Evolutionary conservation across 2,329 filamentous ascomycete genomes (phyloP).

Genomic region (Aspergillus fijiensis): DNA sequence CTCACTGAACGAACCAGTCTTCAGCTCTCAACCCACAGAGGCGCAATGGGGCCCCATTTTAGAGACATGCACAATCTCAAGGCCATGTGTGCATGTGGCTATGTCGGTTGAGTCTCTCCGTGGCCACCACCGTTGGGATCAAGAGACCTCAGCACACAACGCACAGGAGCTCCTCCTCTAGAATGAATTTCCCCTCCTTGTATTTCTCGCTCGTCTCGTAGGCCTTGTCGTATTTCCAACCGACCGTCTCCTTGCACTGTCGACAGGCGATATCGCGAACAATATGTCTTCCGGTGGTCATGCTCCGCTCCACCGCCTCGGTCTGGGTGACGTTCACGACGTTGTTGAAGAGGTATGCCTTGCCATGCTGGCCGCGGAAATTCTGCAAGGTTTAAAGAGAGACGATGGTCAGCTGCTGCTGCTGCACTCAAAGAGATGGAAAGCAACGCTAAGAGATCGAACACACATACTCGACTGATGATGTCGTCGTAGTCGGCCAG

Average conservation of each 20-base stretch:
- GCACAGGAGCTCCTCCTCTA: slow-evolving; percentile 87
- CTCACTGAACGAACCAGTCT: slow-evolving; percentile 20
- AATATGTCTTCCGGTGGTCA: slow-evolving; percentile 94
- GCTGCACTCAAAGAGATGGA: not conserved
- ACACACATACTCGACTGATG: slow-evolving; percentile 73
- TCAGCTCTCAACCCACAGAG: slow-evolving; percentile 2
- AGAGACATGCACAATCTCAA: not conserved
- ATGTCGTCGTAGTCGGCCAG: slow-evolving; percentile 95
- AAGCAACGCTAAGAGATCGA: not conserved
- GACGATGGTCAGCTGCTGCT: slow-evolving; percentile 7
- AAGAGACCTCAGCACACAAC: slow-evolving; percentile 59
- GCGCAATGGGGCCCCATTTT: not conserved
- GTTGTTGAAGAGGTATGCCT: slow-evolving; percentile 91
- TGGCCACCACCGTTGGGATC: not conserved
- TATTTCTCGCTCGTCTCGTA: slow-evolving; percentile 93
- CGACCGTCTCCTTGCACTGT: slow-evolving; percentile 88
- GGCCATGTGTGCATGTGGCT: not conserved
- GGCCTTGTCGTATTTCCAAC: slow-evolving; percentile 99
- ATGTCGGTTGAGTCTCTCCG: not conserved
- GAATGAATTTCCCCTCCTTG: slow-evolving; percentile 97
- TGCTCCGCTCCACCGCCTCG: slow-evolving; percentile 89
- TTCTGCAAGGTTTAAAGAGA: slow-evolving; percentile 58
- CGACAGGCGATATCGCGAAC: slow-evolving; percentile 90
- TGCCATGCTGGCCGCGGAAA: slow-evolving; percentile 97
- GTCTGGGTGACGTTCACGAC: slow-evolving; percentile 86